phyloP scores from a whole-genome alignment of 805 yeast genomes.

The Candida oleophila region DNA sequence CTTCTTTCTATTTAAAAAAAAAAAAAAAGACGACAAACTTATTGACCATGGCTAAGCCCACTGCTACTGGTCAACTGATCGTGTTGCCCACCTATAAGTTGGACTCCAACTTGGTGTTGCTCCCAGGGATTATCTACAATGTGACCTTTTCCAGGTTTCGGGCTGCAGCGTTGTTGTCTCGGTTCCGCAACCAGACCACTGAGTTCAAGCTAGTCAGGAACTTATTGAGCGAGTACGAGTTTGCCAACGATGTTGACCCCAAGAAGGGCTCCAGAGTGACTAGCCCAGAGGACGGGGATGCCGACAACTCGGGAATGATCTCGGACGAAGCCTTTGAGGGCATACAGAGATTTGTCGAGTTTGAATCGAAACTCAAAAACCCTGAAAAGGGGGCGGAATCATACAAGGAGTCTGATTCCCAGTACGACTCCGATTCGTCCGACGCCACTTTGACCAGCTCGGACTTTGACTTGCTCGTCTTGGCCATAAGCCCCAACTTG shows the following conservation, averaged over 20 bases:
- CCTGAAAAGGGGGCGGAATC: neutral
- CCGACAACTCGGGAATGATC: slow-evolving; percentile 17
- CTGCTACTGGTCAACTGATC: slow-evolving; percentile 14
- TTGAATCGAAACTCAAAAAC: slow-evolving; percentile 11
- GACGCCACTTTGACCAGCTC: neutral
- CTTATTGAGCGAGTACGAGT: slow-evolving; percentile 35
- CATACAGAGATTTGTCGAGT: slow-evolving; percentile 20
- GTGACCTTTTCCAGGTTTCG: slow-evolving; percentile 49
- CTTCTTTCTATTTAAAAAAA: neutral
- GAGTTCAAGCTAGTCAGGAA: slow-evolving; percentile 27
- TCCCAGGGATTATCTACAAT: slow-evolving; percentile 64
- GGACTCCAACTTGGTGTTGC: slow-evolving; percentile 46
- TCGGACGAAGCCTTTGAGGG: slow-evolving; percentile 34
- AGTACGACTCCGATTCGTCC: slow-evolving; percentile 1
- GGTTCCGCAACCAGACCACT: slow-evolving; percentile 32
- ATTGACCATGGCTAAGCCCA: neutral
- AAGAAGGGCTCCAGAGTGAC: slow-evolving; percentile 3
- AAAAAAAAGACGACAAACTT: neutral
- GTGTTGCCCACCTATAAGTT: slow-evolving; percentile 40
- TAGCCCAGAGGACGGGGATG: slow-evolving; percentile 12
- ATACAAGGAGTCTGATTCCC: slow-evolving; percentile 1
- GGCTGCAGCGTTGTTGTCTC: slow-evolving; percentile 46
- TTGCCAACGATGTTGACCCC: slow-evolving; percentile 13
- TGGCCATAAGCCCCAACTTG: slow-evolving; percentile 34
- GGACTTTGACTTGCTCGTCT: slow-evolving; percentile 37